Percentiles rank a stretch among this genome's conserved stretches.
phyloP scores from a whole-genome alignment of 768 basidiomycete genomes.

The Stropharia rugosoannulata region DNA sequence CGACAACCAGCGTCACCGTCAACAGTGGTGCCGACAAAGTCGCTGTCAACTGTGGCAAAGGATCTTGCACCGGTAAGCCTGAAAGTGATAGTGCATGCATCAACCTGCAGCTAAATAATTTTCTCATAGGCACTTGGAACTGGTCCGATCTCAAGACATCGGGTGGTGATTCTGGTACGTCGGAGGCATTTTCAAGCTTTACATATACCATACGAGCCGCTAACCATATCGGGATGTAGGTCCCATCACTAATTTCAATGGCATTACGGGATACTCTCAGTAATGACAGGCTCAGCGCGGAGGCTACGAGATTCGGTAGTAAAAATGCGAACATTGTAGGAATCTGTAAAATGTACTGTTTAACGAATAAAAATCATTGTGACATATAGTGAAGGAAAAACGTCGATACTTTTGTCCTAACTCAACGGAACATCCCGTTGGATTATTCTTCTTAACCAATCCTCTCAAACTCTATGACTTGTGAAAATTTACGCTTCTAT shows the following conservation, averaged over 20 bases:
- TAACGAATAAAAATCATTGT: no score
- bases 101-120: background rate
- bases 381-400: no score
- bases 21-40: conserved; percentile 3
- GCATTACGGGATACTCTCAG: conserved; percentile 3
- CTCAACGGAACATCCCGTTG: no score
- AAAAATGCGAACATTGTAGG: background rate
- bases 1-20: background rate
- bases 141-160: conserved; percentile 14
- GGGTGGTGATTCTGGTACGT: conserved; percentile 13
- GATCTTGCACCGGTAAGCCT: conserved; percentile 4
- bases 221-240: conserved; percentile 2
- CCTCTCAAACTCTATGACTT: no score
- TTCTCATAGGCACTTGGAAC: conserved; percentile 13
- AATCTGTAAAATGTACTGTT: no score
- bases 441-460: no score
- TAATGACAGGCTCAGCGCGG: background rate
- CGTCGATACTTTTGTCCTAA: no score
- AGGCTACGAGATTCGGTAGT: background rate
- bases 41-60: conserved; percentile 5
- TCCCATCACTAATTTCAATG: conserved; percentile 2
- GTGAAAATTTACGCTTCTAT: no score
- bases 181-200: conserved; percentile 4
- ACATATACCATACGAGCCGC: conserved; percentile 2
- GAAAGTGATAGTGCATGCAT: background rate